Evolutionary conservation across 345 rosid species (phyloP).

Genomic region (Eucalyptus guilfoylei): DNA sequence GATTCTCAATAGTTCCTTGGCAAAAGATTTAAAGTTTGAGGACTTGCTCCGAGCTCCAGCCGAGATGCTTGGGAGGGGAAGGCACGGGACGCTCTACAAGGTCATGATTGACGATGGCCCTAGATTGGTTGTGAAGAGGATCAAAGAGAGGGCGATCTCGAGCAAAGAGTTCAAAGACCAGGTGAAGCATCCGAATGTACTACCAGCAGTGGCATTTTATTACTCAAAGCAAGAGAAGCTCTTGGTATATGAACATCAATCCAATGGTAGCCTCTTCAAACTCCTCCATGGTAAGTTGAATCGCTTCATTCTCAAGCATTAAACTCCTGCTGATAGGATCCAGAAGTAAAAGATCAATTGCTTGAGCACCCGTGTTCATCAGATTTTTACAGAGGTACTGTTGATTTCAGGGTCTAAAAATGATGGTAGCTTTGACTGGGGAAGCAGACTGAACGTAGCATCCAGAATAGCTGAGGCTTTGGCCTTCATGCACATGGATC

Average conservation of each 20-base stretch:
- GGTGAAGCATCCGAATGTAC: neutral
- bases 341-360: neutral
- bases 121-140: conserved; percentile 3
- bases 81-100: conserved; percentile 3
- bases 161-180: neutral
- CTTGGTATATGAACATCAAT: neutral
- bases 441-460: conserved; percentile 1
- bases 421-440: neutral
- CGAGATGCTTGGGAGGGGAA: neutral
- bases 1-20: neutral
- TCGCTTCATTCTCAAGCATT: neutral
- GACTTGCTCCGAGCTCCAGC: conserved; percentile 1
- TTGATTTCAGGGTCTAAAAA: neutral
- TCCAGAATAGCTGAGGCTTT: neutral
- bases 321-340: neutral
- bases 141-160: neutral
- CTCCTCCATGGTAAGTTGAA: conserved; percentile 1
- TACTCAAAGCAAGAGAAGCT: conserved; percentile 7
- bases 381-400: neutral
- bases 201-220: neutral
- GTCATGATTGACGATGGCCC: neutral
- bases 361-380: neutral
- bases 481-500: conserved; percentile 4
- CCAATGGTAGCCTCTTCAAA: conserved; percentile 8
- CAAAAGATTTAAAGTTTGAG: neutral